These are phyloP conservation scores for Apiospora pterosperma DNA, from an alignment of 2,329 filamentous ascomycete species.

Conservation along the genomic window DNA sequence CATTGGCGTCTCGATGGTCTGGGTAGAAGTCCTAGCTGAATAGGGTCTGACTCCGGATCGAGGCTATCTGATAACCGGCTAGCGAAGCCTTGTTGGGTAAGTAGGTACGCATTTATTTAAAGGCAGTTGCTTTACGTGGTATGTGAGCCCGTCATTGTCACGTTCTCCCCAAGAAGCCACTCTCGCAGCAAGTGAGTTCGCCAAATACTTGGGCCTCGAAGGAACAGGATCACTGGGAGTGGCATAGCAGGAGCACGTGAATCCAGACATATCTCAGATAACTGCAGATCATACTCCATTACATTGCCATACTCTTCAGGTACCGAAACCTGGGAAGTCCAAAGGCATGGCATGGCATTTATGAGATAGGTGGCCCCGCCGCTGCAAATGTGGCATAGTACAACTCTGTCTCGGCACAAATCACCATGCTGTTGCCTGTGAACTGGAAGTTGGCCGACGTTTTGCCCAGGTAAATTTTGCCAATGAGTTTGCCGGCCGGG, in stretches of 20 bases:
- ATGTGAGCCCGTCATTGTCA: neutral
- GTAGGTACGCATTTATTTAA: neutral
- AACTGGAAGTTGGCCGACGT: constrained; percentile 47
- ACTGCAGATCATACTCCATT: neutral
- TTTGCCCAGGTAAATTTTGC: constrained; percentile 53
- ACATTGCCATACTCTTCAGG: neutral
- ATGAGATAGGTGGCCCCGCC: neutral
- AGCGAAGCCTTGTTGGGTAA: neutral
- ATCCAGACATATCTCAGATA: neutral
- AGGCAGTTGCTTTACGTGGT: neutral
- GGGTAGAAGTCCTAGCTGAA: neutral
- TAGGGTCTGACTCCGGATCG: neutral
- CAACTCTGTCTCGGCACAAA: constrained; percentile 37
- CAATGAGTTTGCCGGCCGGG: constrained; percentile 43
- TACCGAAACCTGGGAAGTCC: neutral
- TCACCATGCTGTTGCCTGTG: constrained; percentile 39
- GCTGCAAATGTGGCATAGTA: constrained; percentile 33
- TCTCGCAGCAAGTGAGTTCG: neutral
- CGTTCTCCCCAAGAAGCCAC: neutral
- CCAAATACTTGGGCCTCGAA: neutral
- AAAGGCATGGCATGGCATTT: neutral
- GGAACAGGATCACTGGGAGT: neutral
- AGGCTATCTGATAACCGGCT: neutral
- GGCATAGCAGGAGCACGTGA: neutral
- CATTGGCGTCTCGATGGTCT: neutral